Evolutionary conservation across 306 rosid genomes (phyloP).

Genomic region (Medicago arabica): DNA sequence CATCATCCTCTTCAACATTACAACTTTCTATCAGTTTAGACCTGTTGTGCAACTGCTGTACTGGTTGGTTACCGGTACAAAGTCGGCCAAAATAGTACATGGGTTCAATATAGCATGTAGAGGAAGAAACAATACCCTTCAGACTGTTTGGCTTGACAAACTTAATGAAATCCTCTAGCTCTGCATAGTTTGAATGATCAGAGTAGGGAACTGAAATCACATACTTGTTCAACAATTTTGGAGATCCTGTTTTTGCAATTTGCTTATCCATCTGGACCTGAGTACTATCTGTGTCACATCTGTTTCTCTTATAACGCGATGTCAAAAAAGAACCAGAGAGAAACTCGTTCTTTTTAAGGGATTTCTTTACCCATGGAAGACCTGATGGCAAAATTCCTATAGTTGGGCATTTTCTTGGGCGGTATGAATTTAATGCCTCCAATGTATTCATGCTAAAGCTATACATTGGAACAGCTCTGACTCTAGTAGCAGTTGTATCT

Average conservation of each 20-base stretch:
- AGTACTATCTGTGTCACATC: constrained; percentile 27
- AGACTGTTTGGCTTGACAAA: constrained; percentile 52
- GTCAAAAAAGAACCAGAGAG: constrained; percentile 54
- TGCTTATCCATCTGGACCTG: constrained; percentile 42
- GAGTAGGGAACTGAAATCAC: constrained; percentile 72
- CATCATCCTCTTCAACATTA: constrained; percentile 34
- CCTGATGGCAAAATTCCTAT: constrained; percentile 83
- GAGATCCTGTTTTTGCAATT: constrained; percentile 37
- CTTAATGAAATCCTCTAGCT: constrained; percentile 64
- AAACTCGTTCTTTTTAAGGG: constrained; percentile 40
- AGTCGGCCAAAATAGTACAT: constrained; percentile 64
- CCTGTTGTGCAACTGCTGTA: constrained; percentile 26
- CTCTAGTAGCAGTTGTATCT: constrained; percentile 68
- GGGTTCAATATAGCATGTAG: constrained; percentile 71
- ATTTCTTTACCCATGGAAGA: constrained; percentile 69
- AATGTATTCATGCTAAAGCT: constrained; percentile 72
- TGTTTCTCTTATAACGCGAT: constrained; percentile 49
- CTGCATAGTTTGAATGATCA: constrained; percentile 69
- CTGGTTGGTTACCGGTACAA: constrained; percentile 55
- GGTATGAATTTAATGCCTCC: constrained; percentile 51
- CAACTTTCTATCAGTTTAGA: constrained; percentile 43
- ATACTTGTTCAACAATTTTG: constrained; percentile 51
- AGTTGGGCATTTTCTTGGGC: constrained; percentile 55
- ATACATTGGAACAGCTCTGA: constrained; percentile 84
- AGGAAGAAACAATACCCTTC: constrained; percentile 68